Base-by-base conservation (phyloP, 805 yeast genomes). In the Schizosaccharomyces cryophilus region DNA sequence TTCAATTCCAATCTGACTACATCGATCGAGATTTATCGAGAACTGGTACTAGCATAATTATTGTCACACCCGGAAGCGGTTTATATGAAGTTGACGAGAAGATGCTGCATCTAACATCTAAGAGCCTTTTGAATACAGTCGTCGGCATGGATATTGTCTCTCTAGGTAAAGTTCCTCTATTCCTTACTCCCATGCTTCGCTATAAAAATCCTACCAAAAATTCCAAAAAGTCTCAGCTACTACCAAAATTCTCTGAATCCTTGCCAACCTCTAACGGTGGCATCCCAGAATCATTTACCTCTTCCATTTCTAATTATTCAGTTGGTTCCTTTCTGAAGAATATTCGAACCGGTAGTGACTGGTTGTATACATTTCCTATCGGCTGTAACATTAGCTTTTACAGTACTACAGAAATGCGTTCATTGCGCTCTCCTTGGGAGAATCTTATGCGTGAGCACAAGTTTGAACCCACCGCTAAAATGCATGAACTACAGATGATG, bases 401-500 rank as follows among this genome's bases (percentile, higher is more conserved):
- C 85, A 51, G 56, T 29, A 51, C 56, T 24, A 51, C 56, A 2
- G 80, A 78, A 54, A 58, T 63, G n/a, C 24, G 40, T 17, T 58
- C 60, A 5, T 42, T 58, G 24, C 30, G 60, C 9, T 58, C 51
- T 17, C 35, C 62, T 42, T 19, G 47, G 59, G 61, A 86, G 84
- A 60, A 69, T 76, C 2, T 73, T 75, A 35, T 73, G 74, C 19
- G 42, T 26, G 26, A 59, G 62, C 26, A 17, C 61, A 15, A 45
- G 45, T 90, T 97, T 96, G 78, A 84, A n/a, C 96, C 98, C 0
- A 75, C 93, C 42, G 88, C 96, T 70, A 87, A 87, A 66, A 89
- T 93, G 60, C 90, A 93, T 70, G 97, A 90, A 67, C 72, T 93
- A 21, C 97, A 93, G 69, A 93, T 93, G 96, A 90, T 90, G 94